Percentiles rank a stretch among this genome's conserved stretches.
Evolutionary conservation across 345 rosid species (phyloP).

Genomic region (Kernera saxatilis): DNA sequence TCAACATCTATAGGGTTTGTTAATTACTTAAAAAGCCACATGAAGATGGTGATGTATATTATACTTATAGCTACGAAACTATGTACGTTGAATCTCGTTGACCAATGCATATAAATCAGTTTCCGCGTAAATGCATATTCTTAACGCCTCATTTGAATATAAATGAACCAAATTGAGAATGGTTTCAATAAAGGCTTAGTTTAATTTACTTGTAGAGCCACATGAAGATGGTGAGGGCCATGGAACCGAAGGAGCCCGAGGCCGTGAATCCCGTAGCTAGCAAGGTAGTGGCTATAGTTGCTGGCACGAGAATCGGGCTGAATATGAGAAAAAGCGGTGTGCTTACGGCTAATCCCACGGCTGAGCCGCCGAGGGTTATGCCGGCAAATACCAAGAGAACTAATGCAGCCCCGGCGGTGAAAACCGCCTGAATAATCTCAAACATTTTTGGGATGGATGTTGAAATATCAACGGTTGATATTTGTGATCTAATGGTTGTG

Average conservation of each 20-base stretch:
- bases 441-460: slow-evolving; percentile 2
- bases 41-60: background rate
- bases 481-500: background rate
- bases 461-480: background rate
- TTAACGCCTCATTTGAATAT: background rate
- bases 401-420: slow-evolving; percentile 49
- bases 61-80: background rate
- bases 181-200: background rate
- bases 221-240: slow-evolving; percentile 46
- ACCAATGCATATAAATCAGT: background rate
- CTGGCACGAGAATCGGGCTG: slow-evolving; percentile 82
- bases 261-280: slow-evolving; percentile 54
- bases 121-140: background rate
- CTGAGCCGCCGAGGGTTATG: slow-evolving; percentile 50
- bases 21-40: too few relatives aligned
- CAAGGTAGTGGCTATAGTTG: slow-evolving; percentile 45
- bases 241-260: slow-evolving; percentile 57
- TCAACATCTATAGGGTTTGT: too few relatives aligned
- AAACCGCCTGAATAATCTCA: background rate
- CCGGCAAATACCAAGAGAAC: slow-evolving; percentile 56
- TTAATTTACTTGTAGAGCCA: slow-evolving; percentile 57
- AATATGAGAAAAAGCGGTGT: slow-evolving; percentile 65
- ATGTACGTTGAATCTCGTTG: too few relatives aligned
- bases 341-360: slow-evolving; percentile 49
- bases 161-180: background rate